phyloP scores from a whole-genome alignment of 176 grass and related monocot species.

The Aegilops speltoides region DNA sequence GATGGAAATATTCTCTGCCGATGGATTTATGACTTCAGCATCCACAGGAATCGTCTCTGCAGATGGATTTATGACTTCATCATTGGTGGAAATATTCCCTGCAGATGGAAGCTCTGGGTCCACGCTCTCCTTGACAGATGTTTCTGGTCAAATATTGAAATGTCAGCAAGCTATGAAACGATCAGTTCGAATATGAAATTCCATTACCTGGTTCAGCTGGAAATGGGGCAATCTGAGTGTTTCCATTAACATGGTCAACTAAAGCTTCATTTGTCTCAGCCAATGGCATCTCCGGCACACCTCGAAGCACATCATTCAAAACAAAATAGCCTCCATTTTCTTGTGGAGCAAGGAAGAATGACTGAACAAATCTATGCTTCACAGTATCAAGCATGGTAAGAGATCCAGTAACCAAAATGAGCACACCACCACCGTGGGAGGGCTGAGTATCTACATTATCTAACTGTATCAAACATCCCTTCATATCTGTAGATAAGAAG shows the following conservation, averaged over 20 bases:
- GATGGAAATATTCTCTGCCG: background rate
- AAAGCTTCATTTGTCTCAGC: constrained; percentile 20
- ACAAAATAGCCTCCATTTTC: constrained; percentile 74
- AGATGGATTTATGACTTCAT: constrained; percentile 4
- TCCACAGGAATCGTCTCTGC: background rate
- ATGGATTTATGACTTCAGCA: constrained; percentile 4
- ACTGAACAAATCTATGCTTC: constrained; percentile 63
- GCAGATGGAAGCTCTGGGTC: constrained; percentile 3
- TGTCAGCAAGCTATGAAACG: background rate
- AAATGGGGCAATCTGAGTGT: constrained; percentile 16
- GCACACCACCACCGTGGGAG: constrained; percentile 58
- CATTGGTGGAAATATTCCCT: background rate
- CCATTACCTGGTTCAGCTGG: constrained; percentile 38
- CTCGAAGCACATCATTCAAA: constrained; percentile 79
- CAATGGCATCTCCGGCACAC: constrained; percentile 35
- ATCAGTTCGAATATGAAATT: constrained; percentile 5
- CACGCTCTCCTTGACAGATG: background rate
- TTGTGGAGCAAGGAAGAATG: constrained; percentile 96
- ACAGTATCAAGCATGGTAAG: constrained; percentile 41
- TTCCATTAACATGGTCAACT: constrained; percentile 23
- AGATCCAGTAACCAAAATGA: constrained; percentile 77
- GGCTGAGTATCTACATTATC: constrained; percentile 59
- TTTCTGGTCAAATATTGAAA: constrained; percentile 29
- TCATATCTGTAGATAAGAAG: constrained; percentile 62
- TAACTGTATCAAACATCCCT: constrained; percentile 57